These are phyloP conservation scores for Periconia digitata DNA, from an alignment of 2,329 filamentous ascomycete species.

Conservation along the genomic window DNA sequence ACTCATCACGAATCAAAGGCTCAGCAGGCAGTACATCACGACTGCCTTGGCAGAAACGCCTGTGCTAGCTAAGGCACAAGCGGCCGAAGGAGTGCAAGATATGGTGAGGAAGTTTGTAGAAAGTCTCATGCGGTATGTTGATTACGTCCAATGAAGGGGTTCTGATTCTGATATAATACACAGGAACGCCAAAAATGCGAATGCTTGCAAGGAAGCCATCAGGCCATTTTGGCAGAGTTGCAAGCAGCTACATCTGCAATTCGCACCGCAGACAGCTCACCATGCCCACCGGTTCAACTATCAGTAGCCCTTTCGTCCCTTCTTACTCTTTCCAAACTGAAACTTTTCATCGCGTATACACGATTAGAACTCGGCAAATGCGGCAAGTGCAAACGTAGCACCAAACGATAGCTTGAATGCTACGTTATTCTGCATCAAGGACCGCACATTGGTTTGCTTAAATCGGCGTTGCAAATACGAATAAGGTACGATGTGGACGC, in stretches of 20 bases:
- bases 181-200: slow-evolving; percentile 37
- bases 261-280: slow-evolving; percentile 33
- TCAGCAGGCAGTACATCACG: slow-evolving; percentile 34
- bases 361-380: slow-evolving; percentile 59
- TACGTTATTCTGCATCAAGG: slow-evolving; percentile 58
- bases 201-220: slow-evolving; percentile 38
- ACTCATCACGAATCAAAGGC: slow-evolving; percentile 32
- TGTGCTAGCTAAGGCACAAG: slow-evolving; percentile 30
- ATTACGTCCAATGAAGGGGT: not conserved
- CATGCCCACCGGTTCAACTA: slow-evolving; percentile 27
- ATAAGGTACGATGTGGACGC: slow-evolving; percentile 55
- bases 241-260: slow-evolving; percentile 40
- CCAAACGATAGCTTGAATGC: slow-evolving; percentile 71
- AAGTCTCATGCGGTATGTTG: slow-evolving; percentile 32
- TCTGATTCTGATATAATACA: slow-evolving; percentile 23
- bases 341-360: slow-evolving; percentile 1
- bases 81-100: slow-evolving; percentile 29
- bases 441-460: slow-evolving; percentile 52
- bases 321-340: not conserved
- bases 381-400: slow-evolving; percentile 71
- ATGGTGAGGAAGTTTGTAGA: slow-evolving; percentile 39
- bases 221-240: slow-evolving; percentile 41
- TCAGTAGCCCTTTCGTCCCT: slow-evolving; percentile 9
- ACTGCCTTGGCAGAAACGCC: slow-evolving; percentile 32
- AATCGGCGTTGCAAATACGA: slow-evolving; percentile 53